Evolutionary conservation across 176 grass and related monocot genomes (phyloP).

Genomic region (Avena insularis): DNA sequence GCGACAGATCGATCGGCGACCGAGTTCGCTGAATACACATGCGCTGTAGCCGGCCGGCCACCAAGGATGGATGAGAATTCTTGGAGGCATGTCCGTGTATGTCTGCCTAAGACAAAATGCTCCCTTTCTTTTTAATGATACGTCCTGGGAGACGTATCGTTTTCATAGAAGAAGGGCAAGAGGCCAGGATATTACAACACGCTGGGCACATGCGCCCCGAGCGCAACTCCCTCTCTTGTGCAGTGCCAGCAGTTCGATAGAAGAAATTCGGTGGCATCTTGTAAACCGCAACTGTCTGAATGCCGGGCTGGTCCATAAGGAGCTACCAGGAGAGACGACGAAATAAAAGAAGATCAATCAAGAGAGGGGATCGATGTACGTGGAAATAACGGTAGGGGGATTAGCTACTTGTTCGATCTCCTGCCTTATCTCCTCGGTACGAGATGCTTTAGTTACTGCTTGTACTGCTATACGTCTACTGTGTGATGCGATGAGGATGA

Average conservation of each 20-base stretch:
- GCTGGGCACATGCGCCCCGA: too few relatives aligned
- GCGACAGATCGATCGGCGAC: background rate
- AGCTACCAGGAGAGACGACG: background rate
- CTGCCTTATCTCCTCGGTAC: conserved; percentile 49
- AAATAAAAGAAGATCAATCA: too few relatives aligned
- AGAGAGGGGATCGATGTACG: background rate
- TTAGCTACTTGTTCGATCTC: conserved; percentile 34
- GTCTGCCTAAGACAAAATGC: background rate
- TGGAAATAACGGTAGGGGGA: background rate
- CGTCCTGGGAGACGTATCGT: too few relatives aligned
- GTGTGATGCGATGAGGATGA: conserved; percentile 44
- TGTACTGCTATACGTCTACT: conserved; percentile 2
- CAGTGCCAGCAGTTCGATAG: too few relatives aligned
- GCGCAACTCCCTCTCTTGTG: too few relatives aligned
- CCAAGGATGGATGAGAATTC: background rate
- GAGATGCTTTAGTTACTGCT: conserved; percentile 32
- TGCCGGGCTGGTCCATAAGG: too few relatives aligned
- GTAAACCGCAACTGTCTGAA: too few relatives aligned
- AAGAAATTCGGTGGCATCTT: too few relatives aligned
- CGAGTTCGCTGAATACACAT: background rate
- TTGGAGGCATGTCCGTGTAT: background rate
- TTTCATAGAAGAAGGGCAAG: too few relatives aligned
- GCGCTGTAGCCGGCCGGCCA: background rate
- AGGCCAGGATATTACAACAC: too few relatives aligned
- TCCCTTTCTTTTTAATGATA: too few relatives aligned